These are phyloP conservation scores for Penicillium paneum DNA, from an alignment of 2,329 filamentous ascomycete species.

Conservation along the genomic window DNA sequence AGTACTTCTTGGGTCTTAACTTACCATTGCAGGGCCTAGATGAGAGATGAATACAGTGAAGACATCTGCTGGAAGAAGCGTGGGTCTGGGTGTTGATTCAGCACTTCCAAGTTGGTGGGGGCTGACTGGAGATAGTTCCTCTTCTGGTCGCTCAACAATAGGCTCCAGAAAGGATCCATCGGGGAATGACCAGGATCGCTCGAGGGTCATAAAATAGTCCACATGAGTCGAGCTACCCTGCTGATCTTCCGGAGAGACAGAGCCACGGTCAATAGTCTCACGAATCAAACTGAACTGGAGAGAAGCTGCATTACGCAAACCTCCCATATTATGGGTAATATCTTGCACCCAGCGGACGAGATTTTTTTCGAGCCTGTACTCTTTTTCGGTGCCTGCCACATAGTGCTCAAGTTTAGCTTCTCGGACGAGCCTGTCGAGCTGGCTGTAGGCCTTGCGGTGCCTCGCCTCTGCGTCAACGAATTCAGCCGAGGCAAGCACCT, in stretches of 20 bases:
- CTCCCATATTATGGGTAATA: constrained; percentile 83
- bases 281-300: constrained; percentile 83
- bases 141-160: constrained; percentile 62
- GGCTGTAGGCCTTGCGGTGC: constrained; percentile 65
- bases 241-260: constrained; percentile 16
- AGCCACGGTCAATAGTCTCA: constrained; percentile 47
- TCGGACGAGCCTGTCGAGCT: constrained; percentile 71
- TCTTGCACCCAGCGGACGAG: constrained; percentile 81
- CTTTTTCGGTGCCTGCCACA: constrained; percentile 70
- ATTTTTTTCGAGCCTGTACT: constrained; percentile 74
- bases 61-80: constrained; percentile 66
- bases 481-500: constrained; percentile 65
- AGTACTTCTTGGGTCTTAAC: neutral
- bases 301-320: constrained; percentile 80
- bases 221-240: constrained; percentile 15
- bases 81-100: constrained; percentile 11
- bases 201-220: constrained; percentile 20
- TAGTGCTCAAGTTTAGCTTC: constrained; percentile 92
- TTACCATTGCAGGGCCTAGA: constrained; percentile 81
- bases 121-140: constrained; percentile 38
- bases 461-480: constrained; percentile 61
- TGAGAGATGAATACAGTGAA: constrained; percentile 87
- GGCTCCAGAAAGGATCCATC: constrained; percentile 54
- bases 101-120: constrained; percentile 9
- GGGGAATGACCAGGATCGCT: constrained; percentile 32